Evolutionary conservation across 495 filamentous ascomycete genomes (phyloP), one percentile per base, ranked within the genome.

Genomic region (Trichoderma parareesei): DNA sequence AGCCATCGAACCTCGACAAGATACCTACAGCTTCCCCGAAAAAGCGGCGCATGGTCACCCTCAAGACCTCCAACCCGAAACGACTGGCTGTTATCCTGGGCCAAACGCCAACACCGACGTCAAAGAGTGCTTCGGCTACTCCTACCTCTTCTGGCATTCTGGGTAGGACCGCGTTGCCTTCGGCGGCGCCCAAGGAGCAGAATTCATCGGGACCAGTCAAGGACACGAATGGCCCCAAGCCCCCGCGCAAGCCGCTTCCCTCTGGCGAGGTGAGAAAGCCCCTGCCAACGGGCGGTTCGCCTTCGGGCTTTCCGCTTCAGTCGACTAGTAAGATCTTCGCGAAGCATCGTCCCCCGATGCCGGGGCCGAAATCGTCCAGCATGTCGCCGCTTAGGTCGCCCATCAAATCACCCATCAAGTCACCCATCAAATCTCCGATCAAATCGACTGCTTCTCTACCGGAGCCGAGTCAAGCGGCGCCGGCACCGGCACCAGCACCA

Each of bases 231-330:
- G 42, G 9, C 6, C 18, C 13, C 1, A 63, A 63, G 61, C 43
- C 43, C n/a, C n/a, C 33, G n/a, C 38, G 61, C 0, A 63, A 63
- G 40, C 61, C 61, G 27, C 61, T 63, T 13, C 61, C 61, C n/a
- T 41, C 41, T 44, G 61, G 61, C 48, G 61, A 63, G 20, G 61
- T 44, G 20, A 63, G 61, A 35, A 63, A 63, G 40, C 61, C 61
- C 7, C 27, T 63, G 61, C 61, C 61, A 33, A 48, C 43, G 10
- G 42, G 61, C 10, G 60, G 60, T 14, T 63, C 61, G 14, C 49
- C 42, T 37, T 33, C 43, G 18, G 13, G 18, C 10, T 42, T 44
- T 13, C 41, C 20, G 16, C 8, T 8, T 38, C 11, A 8, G 4
- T 9, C 7, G 53, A 35, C 53, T 11, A 57, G 53, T 9, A 57